Evolutionary conservation across 116 monocot species (phyloP).

Genomic region (Phalaenopsis hybrid): DNA sequence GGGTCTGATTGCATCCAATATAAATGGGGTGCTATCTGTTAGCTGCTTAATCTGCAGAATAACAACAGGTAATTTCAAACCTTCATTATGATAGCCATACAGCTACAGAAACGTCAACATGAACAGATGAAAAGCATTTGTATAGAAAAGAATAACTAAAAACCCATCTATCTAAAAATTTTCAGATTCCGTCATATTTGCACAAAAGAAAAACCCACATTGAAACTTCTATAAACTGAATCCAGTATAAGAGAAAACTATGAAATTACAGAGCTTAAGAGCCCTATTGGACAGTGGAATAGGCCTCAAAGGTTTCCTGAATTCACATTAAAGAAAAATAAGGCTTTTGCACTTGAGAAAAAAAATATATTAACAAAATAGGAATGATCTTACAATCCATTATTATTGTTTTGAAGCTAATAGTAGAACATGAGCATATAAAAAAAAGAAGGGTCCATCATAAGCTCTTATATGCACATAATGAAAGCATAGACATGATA

Average conservation of each 20-base stretch:
- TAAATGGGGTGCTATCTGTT: conserved; percentile 1
- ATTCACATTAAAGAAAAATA: not conserved
- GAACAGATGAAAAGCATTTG: not conserved
- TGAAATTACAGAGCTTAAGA: not conserved
- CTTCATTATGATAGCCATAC: not conserved
- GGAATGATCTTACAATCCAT: not conserved
- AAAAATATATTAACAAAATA: not conserved
- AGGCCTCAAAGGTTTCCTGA: not conserved
- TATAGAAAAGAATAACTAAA: not conserved
- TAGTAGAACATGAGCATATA: not conserved
- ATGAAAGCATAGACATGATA: not conserved
- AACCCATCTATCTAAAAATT: not conserved
- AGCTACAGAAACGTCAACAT: not conserved
- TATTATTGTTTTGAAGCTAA: not conserved
- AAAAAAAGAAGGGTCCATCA: not conserved
- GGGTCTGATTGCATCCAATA: conserved; percentile 8
- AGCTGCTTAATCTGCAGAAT: conserved; percentile 14
- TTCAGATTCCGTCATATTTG: not conserved
- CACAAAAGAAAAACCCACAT: not conserved
- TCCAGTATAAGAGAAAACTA: not conserved
- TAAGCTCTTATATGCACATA: not conserved
- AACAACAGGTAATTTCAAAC: not conserved
- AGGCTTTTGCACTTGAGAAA: not conserved
- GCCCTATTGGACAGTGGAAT: not conserved
- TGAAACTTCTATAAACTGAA: not conserved